A percentile compares a stretch with the other conserved stretches of the same genome.
Conservation (phyloP, 148 eudicot species). For the Drosera capensis region DNA sequence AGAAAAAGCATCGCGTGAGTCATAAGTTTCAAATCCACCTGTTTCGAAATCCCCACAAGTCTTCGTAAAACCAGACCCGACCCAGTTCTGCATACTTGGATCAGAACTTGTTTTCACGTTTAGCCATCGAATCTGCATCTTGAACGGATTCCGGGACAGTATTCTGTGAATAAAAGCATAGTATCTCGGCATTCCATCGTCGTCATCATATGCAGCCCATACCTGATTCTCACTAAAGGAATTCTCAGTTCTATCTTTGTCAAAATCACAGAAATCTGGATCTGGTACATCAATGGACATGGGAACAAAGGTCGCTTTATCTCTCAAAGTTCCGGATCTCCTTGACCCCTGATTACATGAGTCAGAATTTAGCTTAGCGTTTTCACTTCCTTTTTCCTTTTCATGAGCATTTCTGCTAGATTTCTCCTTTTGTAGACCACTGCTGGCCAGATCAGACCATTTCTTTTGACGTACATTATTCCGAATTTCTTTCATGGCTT, state of each 20-base stretch:
- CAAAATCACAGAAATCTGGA: slow-evolving; percentile 57
- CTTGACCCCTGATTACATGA: slow-evolving; percentile 3
- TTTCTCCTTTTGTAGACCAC: slow-evolving; percentile 11
- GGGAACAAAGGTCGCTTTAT: slow-evolving; percentile 14
- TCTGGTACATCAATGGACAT: slow-evolving; percentile 35
- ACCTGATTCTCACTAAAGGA: slow-evolving; percentile 54
- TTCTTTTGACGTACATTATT: slow-evolving; percentile 20
- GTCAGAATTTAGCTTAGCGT: slow-evolving; percentile 11
- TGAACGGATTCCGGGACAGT: slow-evolving; percentile 39
- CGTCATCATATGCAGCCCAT: slow-evolving; percentile 65
- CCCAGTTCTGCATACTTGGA: slow-evolving; percentile 21
- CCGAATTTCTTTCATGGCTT: slow-evolving; percentile 33
- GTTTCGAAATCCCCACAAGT: slow-evolving; percentile 52
- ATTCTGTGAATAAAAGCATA: slow-evolving; percentile 46
- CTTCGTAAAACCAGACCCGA: slow-evolving; percentile 27
- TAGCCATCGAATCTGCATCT: slow-evolving; percentile 49
- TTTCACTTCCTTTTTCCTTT: slow-evolving; percentile 10
- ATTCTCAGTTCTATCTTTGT: slow-evolving; percentile 33
- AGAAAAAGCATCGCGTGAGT: slow-evolving; percentile 38
- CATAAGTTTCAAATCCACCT: slow-evolving; percentile 29
- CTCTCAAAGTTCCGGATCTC: slow-evolving; percentile 3
- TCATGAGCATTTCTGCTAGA: slow-evolving; percentile 7
- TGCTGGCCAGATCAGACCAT: slow-evolving; percentile 10
- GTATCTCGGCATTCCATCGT: slow-evolving; percentile 67
- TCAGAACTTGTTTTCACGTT: slow-evolving; percentile 29